Base-by-base conservation (phyloP, 2,329 filamentous ascomycete genomes). In the Aspergillus sp. region DNA sequence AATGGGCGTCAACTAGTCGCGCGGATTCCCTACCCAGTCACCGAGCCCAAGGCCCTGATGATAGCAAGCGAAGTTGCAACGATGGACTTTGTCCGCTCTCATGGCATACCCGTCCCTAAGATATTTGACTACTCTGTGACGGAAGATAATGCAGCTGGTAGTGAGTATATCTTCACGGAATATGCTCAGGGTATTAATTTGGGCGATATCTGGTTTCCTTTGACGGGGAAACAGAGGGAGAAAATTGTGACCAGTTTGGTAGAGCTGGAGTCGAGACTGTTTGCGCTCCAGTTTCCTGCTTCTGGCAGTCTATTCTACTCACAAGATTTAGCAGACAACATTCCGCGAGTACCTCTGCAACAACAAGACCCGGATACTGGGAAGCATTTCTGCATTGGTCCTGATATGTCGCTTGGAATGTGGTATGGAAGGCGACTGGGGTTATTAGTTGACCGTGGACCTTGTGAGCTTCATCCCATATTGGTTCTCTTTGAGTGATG, bases 1-100 rank as follows among this genome's bases (percentile, higher is more conserved):
- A 68, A 76, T 64, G 71, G 70, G 2, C 60, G 57, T 3, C 65
- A 62, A 31, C 57, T 77, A 31, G 50, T 78, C 48, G 73, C 71
- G 6, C 68, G 74, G 46, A 52, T 78, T 3, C 76, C 75, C 2
- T 77, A 77, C 59, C 72, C 72, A 3, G 66, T 62, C 6, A 61
- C 54, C n/a, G 52, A n/a, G 22, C 61, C 61, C 13, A 48, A 60
- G 17, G 53, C 49, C 45, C 54, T 60, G 31, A 41, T 60, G 3
- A 45, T 62, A n/a, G 49, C 57, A 5, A 64, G 60, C 47, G 54
- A 64, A 13, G 60, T 47, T 13, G 63, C 60, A 15, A 63, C 63
- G 17, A n/a, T 64, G 46, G 57, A 58, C 47, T 64, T 60, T 59
- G 46, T 64, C 8, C 60, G 63, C 4, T 41, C 55, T 8, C 54